Evolutionary conservation across 1,139 yeast species (phyloP), one percentile per base, ranked within the genome.

Genomic region (Candida tetrigidarum): DNA sequence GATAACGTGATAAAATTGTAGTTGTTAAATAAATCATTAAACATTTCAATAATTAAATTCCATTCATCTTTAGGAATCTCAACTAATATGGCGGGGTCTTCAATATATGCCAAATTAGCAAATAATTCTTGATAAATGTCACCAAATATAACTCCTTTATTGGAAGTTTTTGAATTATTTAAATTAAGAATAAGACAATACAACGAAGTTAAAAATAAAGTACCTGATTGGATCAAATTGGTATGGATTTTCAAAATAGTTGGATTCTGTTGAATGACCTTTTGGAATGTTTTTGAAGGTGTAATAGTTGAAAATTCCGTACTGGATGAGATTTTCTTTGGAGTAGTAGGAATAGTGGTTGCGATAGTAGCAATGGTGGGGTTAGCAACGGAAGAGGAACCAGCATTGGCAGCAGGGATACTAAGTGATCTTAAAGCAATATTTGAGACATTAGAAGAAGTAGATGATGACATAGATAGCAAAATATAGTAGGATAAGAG

Each of bases 1-100:
- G 41, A 19, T 15, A 47, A 39, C 9, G 47, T 47, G 14, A 47
- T 37, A 15, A 47, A 39, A 30, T 44, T 47, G 29, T 41, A 47
- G 18, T 47, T 43, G 16, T 15, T 30, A 20, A 19, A 47, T 12
- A 47, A 44, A 12, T 47, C 50, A 33, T 32, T 36, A 39, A 47
- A 47, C 19, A 47, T 37, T 5, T 12, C 27, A 3, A 42, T 7
- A 7, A 44, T 38, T 4, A 41, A 25, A 5, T 19, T 28, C 25
- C 40, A 42, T 25, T 39, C 46, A 8, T 44, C 44, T 16, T 33
- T 35, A 2, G 33, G 23, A 4, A 39, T 26, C 6, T 39, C 41
- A 4, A 32, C n/a, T 15, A n/a, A n/a, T n/a, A n/a, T n/a, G n/a
- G n/a, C n/a, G n/a, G 22, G 16, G 12, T 39, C 33, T 9, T 38